phyloP scores from a whole-genome alignment of 129 eudicot genomes.

The Solidago caesia region DNA sequence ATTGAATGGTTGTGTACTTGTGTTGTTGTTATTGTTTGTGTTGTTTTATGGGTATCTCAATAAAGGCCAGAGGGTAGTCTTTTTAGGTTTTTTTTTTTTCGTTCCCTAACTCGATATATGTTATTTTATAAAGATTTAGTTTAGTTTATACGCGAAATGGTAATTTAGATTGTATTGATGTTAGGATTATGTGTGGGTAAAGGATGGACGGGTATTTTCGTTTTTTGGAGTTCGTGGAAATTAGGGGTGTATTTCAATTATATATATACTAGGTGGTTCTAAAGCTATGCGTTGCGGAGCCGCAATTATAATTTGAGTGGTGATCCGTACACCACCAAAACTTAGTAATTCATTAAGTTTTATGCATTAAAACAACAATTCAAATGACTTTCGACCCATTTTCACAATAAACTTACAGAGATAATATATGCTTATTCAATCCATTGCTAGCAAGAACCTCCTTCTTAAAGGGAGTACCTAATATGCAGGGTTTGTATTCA shows the following conservation, averaged over 20 bases:
- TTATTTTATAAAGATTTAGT: not conserved
- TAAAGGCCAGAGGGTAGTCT: slow-evolving; percentile 64
- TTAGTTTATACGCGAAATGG: not conserved
- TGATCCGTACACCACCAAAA: too few species aligned
- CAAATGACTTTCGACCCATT: too few species aligned
- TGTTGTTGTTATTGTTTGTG: slow-evolving; percentile 66
- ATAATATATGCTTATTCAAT: too few species aligned
- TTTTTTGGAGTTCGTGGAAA: slow-evolving; percentile 66
- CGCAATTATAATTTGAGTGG: too few species aligned
- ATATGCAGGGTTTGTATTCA: too few species aligned
- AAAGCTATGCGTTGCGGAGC: too few species aligned
- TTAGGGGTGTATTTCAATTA: slow-evolving; percentile 41
- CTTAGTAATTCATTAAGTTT: too few species aligned
- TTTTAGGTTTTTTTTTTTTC: not conserved
- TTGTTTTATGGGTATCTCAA: slow-evolving; percentile 80
- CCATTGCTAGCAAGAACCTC: too few species aligned
- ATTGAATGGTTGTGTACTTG: slow-evolving; percentile 58
- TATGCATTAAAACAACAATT: too few species aligned
- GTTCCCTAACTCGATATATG: not conserved
- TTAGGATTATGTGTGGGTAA: slow-evolving; percentile 94
- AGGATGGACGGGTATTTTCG: slow-evolving; percentile 82
- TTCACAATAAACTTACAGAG: too few species aligned
- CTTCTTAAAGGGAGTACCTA: too few species aligned
- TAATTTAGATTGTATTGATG: slow-evolving; percentile 15
- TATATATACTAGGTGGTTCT: too few species aligned